Evolutionary conservation across 2,329 filamentous ascomycete genomes (phyloP).

Genomic region (Pseudogymnoascus sp.): DNA sequence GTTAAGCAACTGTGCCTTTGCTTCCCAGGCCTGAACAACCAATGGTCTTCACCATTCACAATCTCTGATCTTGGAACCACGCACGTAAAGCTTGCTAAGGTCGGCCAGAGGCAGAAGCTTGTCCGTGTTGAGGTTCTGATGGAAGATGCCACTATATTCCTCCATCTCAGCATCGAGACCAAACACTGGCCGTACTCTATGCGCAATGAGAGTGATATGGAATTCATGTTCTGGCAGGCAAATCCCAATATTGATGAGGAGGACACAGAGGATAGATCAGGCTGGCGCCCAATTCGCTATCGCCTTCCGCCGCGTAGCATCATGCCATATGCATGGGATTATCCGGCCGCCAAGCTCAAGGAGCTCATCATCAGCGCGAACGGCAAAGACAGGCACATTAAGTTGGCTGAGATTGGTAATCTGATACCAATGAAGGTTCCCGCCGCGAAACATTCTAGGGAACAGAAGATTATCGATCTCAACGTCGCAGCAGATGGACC

Average conservation of each 20-base stretch:
- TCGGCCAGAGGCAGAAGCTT: constrained; percentile 79
- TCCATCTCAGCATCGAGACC: constrained; percentile 81
- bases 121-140: constrained; percentile 83
- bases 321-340: constrained; percentile 99
- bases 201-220: constrained; percentile 93
- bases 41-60: constrained; percentile 97
- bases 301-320: constrained; percentile 88
- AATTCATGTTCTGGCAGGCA: constrained; percentile 94
- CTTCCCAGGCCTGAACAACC: constrained; percentile 89
- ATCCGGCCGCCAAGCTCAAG: constrained; percentile 92
- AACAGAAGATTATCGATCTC: constrained; percentile 87
- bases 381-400: constrained; percentile 81
- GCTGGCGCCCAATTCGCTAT: constrained; percentile 89
- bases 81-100: constrained; percentile 88
- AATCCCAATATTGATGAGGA: constrained; percentile 91
- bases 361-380: constrained; percentile 78
- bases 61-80: constrained; percentile 90
- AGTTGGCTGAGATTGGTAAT: constrained; percentile 92
- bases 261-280: constrained; percentile 71
- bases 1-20: constrained; percentile 88
- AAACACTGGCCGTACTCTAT: constrained; percentile 99
- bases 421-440: constrained; percentile 88
- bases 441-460: constrained; percentile 49
- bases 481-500: constrained; percentile 94
- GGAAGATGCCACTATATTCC: constrained; percentile 88